Conservation (phyloP, 371 early-diverging fungal genomes). For the Fennellomyces sp. region DNA sequence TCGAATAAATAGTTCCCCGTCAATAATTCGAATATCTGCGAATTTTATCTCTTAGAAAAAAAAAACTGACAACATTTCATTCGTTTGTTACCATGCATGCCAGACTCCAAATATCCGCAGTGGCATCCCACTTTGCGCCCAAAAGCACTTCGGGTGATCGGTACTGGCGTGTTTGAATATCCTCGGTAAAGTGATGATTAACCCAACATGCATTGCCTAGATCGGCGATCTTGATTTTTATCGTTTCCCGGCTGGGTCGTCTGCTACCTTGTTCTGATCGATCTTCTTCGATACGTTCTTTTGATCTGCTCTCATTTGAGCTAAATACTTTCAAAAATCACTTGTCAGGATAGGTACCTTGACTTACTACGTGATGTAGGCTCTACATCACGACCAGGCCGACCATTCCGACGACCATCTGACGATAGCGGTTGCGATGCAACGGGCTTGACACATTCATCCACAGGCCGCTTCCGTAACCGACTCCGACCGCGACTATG, state of each 20-base stretch:
- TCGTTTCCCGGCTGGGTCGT: constrained; percentile 17
- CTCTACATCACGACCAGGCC: background rate
- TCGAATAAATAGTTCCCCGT: constrained; percentile 97
- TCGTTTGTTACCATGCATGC: constrained; percentile 84
- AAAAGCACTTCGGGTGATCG: constrained; percentile 97
- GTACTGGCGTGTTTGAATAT: constrained; percentile 98
- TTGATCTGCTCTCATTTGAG: background rate
- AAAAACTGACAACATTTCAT: background rate
- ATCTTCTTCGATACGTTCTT: constrained; percentile 3
- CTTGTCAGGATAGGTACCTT: background rate
- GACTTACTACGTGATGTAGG: constrained; percentile 5
- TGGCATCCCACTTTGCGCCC: constrained; percentile 89
- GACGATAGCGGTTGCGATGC: constrained; percentile 39
- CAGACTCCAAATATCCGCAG: constrained; percentile 98
- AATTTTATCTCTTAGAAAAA: no score
- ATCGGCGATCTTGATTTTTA: constrained; percentile 95
- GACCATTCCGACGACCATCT: constrained; percentile 7
- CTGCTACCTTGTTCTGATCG: constrained; percentile 10
- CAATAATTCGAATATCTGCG: constrained; percentile 85
- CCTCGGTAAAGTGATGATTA: constrained; percentile 92
- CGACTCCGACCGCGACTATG: constrained; percentile 38
- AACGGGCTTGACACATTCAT: constrained; percentile 31
- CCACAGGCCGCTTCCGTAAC: constrained; percentile 12
- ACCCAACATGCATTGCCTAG: constrained; percentile 98
- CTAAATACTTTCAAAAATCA: background rate